Percentiles rank a stretch among this genome's conserved stretches.
Evolutionary conservation across 2,329 filamentous ascomycete species (phyloP).

Genomic region (Cercospora citrullina): DNA sequence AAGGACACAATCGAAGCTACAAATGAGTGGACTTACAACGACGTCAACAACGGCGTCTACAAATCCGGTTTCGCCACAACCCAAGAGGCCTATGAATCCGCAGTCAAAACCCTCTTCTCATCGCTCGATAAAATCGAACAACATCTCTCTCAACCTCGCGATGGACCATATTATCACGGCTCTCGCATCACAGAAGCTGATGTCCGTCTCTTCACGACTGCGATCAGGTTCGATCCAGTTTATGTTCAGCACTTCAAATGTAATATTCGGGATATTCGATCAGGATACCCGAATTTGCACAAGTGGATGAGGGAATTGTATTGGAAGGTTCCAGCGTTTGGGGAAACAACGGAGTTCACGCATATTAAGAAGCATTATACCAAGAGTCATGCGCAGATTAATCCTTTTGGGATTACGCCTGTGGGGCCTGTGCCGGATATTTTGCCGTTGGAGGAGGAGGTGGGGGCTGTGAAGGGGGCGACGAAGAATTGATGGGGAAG

Average conservation of each 20-base stretch:
- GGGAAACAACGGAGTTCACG: constrained; percentile 82
- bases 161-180: constrained; percentile 51
- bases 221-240: constrained; percentile 60
- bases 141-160: constrained; percentile 39
- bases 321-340: constrained; percentile 78
- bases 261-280: constrained; percentile 81
- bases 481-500: constrained; percentile 6
- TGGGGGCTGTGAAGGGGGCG: constrained; percentile 51
- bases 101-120: constrained; percentile 49
- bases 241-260: constrained; percentile 68
- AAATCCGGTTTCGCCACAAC: constrained; percentile 55
- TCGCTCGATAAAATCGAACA: constrained; percentile 52
- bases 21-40: constrained; percentile 56
- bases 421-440: constrained; percentile 83
- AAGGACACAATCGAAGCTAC: constrained; percentile 50
- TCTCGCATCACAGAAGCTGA: constrained; percentile 52
- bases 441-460: constrained; percentile 74
- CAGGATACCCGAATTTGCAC: constrained; percentile 79
- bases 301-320: constrained; percentile 53
- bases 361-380: constrained; percentile 87
- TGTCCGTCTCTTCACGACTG: constrained; percentile 58
- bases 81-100: constrained; percentile 52
- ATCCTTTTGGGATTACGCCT: constrained; percentile 71
- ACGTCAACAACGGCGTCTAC: constrained; percentile 55
- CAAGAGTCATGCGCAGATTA: constrained; percentile 66